Conservation (phyloP, 441 rosid genomes). For the Bruguiera hainesii region DNA sequence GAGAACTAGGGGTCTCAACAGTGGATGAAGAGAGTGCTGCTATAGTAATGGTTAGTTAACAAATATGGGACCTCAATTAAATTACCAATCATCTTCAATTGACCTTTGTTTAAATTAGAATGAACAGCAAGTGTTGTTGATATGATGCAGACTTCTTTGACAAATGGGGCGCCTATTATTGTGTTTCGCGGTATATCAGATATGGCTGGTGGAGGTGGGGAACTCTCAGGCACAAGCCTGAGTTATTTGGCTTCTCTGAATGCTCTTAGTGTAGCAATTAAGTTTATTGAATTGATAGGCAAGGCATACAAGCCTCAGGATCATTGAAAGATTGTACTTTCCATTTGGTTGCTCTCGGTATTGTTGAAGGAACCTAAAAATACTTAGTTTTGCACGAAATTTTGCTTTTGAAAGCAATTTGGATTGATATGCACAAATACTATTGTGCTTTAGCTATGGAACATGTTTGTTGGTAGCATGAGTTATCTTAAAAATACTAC, state of each 20-base stretch:
- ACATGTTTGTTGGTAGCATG: too few relatives aligned
- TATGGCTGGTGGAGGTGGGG: slow-evolving; percentile 26
- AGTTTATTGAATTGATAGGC: slow-evolving; percentile 21
- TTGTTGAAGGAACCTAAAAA: background rate
- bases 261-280: slow-evolving; percentile 26
- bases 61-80: background rate
- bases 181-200: slow-evolving; percentile 38
- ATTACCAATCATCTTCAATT: background rate
- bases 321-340: background rate
- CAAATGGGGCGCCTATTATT: slow-evolving; percentile 27
- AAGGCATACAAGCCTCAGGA: background rate
- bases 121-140: background rate
- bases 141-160: slow-evolving; percentile 26
- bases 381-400: background rate
- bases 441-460: too few relatives aligned
- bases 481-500: too few relatives aligned
- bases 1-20: slow-evolving; percentile 28
- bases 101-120: too few relatives aligned
- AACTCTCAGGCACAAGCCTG: slow-evolving; percentile 5
- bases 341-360: background rate
- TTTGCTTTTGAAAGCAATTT: background rate
- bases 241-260: slow-evolving; percentile 30
- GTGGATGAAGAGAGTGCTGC: slow-evolving; percentile 40
- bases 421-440: too few relatives aligned
- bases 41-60: slow-evolving; percentile 24